Evolutionary conservation across 495 filamentous ascomycete species (phyloP).

Genomic region (Massariosphaeria phaeospora): DNA sequence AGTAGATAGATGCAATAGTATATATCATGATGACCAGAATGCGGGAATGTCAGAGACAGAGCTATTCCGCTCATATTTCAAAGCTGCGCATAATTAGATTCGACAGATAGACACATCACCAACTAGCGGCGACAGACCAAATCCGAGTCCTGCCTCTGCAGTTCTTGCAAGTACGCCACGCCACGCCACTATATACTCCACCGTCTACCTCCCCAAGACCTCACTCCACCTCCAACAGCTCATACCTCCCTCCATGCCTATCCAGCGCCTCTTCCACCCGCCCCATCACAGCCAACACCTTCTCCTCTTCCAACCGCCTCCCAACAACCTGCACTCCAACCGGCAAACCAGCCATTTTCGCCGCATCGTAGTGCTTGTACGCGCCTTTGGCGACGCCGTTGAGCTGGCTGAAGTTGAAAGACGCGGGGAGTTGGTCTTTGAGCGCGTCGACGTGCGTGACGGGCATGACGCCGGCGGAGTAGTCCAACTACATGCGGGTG

Average conservation of each 20-base stretch:
- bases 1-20: too few relatives aligned
- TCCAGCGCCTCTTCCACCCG: conserved; percentile 68
- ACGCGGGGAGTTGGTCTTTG: conserved; percentile 59
- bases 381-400: conserved; percentile 77
- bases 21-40: too few relatives aligned
- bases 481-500: conserved; percentile 59
- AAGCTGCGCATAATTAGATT: too few relatives aligned
- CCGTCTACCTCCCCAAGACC: not conserved
- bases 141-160: too few relatives aligned
- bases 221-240: conserved; percentile 57
- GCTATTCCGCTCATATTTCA: too few relatives aligned
- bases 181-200: not conserved
- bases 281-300: conserved; percentile 81
- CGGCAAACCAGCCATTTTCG: conserved; percentile 78
- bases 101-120: too few relatives aligned
- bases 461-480: conserved; percentile 77
- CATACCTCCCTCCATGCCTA: conserved; percentile 56
- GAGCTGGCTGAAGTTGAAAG: conserved; percentile 57
- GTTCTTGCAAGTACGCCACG: too few relatives aligned
- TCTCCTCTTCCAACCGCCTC: conserved; percentile 82
- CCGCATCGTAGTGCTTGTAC: conserved; percentile 82
- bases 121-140: too few relatives aligned
- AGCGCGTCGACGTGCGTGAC: conserved; percentile 74
- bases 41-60: too few relatives aligned
- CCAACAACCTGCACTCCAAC: conserved; percentile 86